Evolutionary conservation across 2,329 filamentous ascomycete species (phyloP), one percentile per base, ranked within the genome.

Genomic region (Geoglossum cookeanum): DNA sequence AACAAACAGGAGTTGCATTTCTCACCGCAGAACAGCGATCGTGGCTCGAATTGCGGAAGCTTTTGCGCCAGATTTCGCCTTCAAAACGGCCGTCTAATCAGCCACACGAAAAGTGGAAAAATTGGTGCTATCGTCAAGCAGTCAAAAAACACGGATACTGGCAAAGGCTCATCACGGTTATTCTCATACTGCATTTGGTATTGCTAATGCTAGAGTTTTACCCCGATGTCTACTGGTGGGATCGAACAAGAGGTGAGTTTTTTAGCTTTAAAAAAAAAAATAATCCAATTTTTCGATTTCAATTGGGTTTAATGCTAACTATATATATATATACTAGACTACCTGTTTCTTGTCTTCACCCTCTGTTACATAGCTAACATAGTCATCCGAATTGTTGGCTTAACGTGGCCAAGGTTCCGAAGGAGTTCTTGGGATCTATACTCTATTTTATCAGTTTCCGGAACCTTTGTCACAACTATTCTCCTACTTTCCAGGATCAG

Each of bases 401-500:
- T 97, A 30, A 89, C 89, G 1, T 98, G 92, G 92, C 79, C 84
- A 58, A 81, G 92, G 49, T 98, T 96, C 67, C 80, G 89, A 30
- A 83, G 84, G 66, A 97, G 91, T 67, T 91, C 91, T 0, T 98
- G 92, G 92, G 92, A 98, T 67, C 66, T 98, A 0, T 98, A 89
- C 68, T 90, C 90, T 0, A 71, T 97, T 11, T 69, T 91, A 52
- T 79, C 85, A 0, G 85, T 97, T 3, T 78, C 78, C 4, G 91
- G 89, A 3, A 84, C 90, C 1, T 85, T 96, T 58, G 72, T 81
- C 69, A 94, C 90, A 0, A 84, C 87, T n/a, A 77, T 91, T 13
- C 75, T 97, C 32, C 77, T 87, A 59, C 74, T 94, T 55, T 77
- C 78, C 22, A 73, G 80, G 58, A 75, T 76, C 51, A 62, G 71